These are phyloP conservation scores for Endogone sp. DNA, from an alignment of 192 early-diverging fungal genomes.

Conservation along the genomic window DNA sequence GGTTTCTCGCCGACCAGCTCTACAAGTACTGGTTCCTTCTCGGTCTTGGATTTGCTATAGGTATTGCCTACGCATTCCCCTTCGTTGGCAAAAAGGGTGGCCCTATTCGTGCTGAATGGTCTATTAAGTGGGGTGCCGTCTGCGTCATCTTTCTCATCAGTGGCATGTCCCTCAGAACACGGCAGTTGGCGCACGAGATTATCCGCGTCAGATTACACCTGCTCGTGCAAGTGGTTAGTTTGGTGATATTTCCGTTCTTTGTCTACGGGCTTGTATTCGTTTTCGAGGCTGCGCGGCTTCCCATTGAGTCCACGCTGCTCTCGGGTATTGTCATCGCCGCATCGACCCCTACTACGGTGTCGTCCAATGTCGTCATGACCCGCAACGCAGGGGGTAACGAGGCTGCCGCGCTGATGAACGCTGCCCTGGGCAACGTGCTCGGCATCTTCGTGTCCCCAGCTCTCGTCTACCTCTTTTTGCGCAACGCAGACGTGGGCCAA, in stretches of 20 bases:
- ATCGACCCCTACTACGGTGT: constrained; percentile 67
- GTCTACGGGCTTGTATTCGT: constrained; percentile 55
- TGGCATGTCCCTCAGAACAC: constrained; percentile 29
- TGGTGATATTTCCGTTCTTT: constrained; percentile 55
- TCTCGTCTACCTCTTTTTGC: constrained; percentile 45
- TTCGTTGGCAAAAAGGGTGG: constrained; percentile 50
- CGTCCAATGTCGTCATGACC: constrained; percentile 78
- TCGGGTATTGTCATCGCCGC: constrained; percentile 63
- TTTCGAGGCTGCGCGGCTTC: constrained; percentile 36
- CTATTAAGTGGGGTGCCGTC: constrained; percentile 61
- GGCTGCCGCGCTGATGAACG: constrained; percentile 60
- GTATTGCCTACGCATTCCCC: constrained; percentile 57
- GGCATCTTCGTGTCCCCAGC: constrained; percentile 58
- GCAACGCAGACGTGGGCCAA: constrained; percentile 16
- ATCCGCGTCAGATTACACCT: constrained; percentile 51
- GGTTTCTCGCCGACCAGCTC: no score
- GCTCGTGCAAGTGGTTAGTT: constrained; percentile 53
- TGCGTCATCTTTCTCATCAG: constrained; percentile 35
- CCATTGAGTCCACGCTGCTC: constrained; percentile 50
- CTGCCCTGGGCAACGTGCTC: constrained; percentile 64
- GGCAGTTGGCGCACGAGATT: constrained; percentile 22
- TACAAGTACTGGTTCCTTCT: constrained; percentile 54
- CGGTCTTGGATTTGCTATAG: constrained; percentile 59
- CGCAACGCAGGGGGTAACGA: constrained; percentile 64
- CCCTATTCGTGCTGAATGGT: constrained; percentile 51